These are phyloP conservation scores for Sistotremastrum niveocremeum DNA, from an alignment of 768 basidiomycete species.

Conservation along the genomic window DNA sequence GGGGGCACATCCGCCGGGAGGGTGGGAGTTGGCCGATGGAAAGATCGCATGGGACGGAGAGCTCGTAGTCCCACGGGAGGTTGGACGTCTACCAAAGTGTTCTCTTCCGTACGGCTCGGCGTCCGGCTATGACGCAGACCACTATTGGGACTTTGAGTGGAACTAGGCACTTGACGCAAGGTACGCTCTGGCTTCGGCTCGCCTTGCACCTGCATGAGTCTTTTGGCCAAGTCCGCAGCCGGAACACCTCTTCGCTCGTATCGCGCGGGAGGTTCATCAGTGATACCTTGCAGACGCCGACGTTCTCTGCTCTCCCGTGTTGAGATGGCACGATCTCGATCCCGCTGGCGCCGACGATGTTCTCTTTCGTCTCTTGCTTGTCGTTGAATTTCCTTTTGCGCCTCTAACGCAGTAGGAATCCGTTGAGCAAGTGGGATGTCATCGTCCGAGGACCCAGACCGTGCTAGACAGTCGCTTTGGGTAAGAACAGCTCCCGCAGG, in stretches of 20 bases:
- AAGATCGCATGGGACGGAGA: conserved; percentile 44
- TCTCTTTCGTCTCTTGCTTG: conserved; percentile 59
- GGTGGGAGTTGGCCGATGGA: conserved; percentile 35
- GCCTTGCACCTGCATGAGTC: no score
- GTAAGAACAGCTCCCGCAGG: no score
- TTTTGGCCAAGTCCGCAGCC: no score
- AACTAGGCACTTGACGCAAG: no score
- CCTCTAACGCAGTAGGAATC: conserved; percentile 71
- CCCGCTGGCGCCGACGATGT: conserved; percentile 37
- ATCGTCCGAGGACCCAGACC: conserved; percentile 35
- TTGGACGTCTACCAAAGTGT: background rate
- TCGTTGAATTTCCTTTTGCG: conserved; percentile 66
- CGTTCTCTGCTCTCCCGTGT: background rate
- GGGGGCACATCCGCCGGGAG: conserved; percentile 19
- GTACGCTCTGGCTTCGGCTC: no score
- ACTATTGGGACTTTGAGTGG: no score
- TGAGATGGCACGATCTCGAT: conserved; percentile 6
- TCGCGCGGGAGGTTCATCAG: background rate
- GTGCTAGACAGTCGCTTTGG: no score
- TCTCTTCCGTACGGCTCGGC: no score
- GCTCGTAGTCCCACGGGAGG: conserved; percentile 11
- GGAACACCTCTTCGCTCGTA: no score
- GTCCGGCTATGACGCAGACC: no score
- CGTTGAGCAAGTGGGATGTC: conserved; percentile 74
- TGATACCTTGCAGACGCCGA: conserved; percentile 4